Conservation (phyloP, 2,329 filamentous ascomycete genomes). For the Claviceps sp. region DNA sequence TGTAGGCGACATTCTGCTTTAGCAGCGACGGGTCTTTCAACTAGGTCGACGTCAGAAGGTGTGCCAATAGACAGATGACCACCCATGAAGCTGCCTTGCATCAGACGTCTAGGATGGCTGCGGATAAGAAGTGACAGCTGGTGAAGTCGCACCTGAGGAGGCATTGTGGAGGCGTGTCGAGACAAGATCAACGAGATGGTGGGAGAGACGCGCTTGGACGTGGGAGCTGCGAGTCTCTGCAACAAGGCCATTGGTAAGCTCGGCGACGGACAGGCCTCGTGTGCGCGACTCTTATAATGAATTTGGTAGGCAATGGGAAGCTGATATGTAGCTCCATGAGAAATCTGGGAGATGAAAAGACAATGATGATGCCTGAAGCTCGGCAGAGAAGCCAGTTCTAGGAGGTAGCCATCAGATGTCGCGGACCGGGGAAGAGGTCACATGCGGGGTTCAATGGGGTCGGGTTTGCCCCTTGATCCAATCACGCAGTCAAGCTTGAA, state of each 20-base stretch:
- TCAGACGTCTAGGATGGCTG: too few species aligned
- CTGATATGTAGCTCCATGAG: too few species aligned
- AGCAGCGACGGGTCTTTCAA: slow-evolving; percentile 70
- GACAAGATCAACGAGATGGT: slow-evolving; percentile 14
- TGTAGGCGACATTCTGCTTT: slow-evolving; percentile 68
- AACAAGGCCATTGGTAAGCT: slow-evolving; percentile 17
- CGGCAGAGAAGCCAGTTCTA: too few species aligned
- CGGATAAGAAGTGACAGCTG: background rate
- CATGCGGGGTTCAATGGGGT: too few species aligned
- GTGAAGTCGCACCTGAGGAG: slow-evolving; percentile 24
- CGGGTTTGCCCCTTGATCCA: too few species aligned
- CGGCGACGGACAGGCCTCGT: background rate
- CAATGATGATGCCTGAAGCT: too few species aligned
- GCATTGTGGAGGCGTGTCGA: slow-evolving; percentile 34
- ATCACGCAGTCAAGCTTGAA: too few species aligned
- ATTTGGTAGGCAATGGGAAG: too few species aligned
- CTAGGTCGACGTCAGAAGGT: slow-evolving; percentile 23
- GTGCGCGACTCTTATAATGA: background rate
- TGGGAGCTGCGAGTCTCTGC: slow-evolving; percentile 17
- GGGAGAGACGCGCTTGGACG: slow-evolving; percentile 17
- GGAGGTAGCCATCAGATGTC: too few species aligned
- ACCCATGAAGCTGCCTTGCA: background rate
- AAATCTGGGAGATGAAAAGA: too few species aligned
- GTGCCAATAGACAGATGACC: background rate
- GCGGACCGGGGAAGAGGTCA: too few species aligned